Evolutionary conservation across 148 eudicot genomes (phyloP).

Genomic region (Chenopodium quinoa): DNA sequence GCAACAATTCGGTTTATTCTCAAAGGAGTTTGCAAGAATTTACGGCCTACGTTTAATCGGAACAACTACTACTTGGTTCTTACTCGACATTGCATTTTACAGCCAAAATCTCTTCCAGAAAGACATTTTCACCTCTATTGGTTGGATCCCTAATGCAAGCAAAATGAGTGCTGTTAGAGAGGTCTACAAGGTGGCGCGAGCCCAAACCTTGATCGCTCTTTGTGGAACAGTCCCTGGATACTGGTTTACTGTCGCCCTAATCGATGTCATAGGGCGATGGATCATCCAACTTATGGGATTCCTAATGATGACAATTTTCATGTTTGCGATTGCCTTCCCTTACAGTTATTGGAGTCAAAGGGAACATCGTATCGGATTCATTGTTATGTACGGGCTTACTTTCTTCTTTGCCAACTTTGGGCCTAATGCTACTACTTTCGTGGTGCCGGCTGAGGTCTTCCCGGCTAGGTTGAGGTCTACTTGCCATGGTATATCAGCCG

Average conservation of each 20-base stretch:
- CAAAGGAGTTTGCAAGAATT: conserved; percentile 42
- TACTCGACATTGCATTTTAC: conserved; percentile 75
- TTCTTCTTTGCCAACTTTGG: conserved; percentile 72
- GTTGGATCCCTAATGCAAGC: conserved; percentile 53
- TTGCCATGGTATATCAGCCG: conserved; percentile 68
- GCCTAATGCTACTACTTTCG: conserved; percentile 64
- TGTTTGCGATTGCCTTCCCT: conserved; percentile 69
- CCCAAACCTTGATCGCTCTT: conserved; percentile 60
- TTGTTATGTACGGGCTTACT: conserved; percentile 49
- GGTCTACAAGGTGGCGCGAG: conserved; percentile 50
- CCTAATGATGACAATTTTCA: conserved; percentile 74
- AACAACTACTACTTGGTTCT: conserved; percentile 64
- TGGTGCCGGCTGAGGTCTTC: conserved; percentile 65
- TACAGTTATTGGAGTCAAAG: conserved; percentile 47
- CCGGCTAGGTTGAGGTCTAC: conserved; percentile 56
- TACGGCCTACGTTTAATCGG: conserved; percentile 67
- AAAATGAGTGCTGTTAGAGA: conserved; percentile 63
- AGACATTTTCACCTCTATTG: conserved; percentile 51
- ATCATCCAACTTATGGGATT: conserved; percentile 65
- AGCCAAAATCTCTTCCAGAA: conserved; percentile 77
- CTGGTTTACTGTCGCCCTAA: conserved; percentile 68
- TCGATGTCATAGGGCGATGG: conserved; percentile 57
- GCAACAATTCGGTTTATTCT: conserved; percentile 49
- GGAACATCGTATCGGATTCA: conserved; percentile 46
- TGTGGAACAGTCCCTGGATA: conserved; percentile 76